phyloP scores from a whole-genome alignment of 352 stramenopile species.

The Blastocystis sp. region DNA sequence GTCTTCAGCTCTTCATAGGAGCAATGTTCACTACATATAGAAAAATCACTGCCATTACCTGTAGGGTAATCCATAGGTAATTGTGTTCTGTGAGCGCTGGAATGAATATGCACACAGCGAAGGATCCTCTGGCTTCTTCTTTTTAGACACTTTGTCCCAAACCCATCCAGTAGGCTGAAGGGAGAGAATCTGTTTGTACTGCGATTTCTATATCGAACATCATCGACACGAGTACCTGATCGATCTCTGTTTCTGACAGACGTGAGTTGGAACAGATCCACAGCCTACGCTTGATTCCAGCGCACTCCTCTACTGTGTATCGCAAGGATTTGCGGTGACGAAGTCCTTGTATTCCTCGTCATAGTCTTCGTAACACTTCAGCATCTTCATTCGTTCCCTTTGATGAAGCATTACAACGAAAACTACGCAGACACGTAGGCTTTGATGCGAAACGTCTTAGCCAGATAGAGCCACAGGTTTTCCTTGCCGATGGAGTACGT shows the following conservation, averaged over 20 bases:
- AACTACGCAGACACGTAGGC: not conserved
- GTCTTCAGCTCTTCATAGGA: not conserved
- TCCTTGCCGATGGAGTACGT: constrained; percentile 31
- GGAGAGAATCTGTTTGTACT: not conserved
- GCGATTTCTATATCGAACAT: not conserved
- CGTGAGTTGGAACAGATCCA: not conserved
- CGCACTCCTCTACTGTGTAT: not conserved
- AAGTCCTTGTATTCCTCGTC: not conserved
- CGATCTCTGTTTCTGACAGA: not conserved
- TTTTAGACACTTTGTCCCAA: not conserved
- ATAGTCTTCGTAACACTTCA: not conserved
- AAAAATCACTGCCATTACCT: not conserved
- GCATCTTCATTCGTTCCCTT: not conserved
- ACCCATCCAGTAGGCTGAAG: not conserved
- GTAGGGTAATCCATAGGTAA: constrained; percentile 9
- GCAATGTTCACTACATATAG: not conserved
- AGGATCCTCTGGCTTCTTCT: not conserved
- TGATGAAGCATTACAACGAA: not conserved
- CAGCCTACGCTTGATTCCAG: not conserved
- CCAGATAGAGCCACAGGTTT: constrained; percentile 1
- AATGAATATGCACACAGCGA: not conserved
- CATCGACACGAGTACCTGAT: not conserved
- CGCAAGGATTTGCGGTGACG: not conserved
- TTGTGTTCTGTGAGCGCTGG: not conserved
- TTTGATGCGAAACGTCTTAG: not conserved